These are phyloP conservation scores for Rhodotorula paludigena DNA, from an alignment of 768 basidiomycete genomes.

Conservation along the genomic window DNA sequence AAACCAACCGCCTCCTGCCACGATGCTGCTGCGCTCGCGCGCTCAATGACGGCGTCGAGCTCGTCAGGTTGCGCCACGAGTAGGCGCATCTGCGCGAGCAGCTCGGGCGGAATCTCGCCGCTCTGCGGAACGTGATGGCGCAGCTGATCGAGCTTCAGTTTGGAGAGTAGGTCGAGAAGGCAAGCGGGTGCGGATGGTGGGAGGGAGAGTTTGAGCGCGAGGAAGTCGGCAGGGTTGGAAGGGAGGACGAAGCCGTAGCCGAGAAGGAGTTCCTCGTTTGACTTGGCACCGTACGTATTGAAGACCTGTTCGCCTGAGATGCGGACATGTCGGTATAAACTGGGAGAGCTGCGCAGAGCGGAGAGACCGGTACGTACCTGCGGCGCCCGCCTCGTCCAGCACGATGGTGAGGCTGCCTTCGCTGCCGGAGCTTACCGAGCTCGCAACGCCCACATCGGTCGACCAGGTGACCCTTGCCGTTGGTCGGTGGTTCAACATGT, in stretches of 20 bases:
- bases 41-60: slow-evolving; percentile 25
- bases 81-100: slow-evolving; percentile 46
- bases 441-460: slow-evolving; percentile 45
- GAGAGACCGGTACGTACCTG: not conserved
- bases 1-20: slow-evolving; percentile 40
- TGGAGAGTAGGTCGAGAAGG: slow-evolving; percentile 8
- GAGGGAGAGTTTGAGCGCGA: slow-evolving; percentile 47
- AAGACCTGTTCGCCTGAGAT: slow-evolving; percentile 9
- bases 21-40: slow-evolving; percentile 39
- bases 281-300: slow-evolving; percentile 69
- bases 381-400: slow-evolving; percentile 14
- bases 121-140: slow-evolving; percentile 48
- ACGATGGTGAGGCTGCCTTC: slow-evolving; percentile 31
- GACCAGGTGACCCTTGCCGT: slow-evolving; percentile 78
- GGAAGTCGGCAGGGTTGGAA: slow-evolving; percentile 78
- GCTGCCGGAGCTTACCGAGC: not conserved
- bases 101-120: slow-evolving; percentile 42
- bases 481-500: slow-evolving; percentile 78
- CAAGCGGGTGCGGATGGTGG: slow-evolving; percentile 19
- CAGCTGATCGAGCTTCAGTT: slow-evolving; percentile 58
- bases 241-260: slow-evolving; percentile 84
- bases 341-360: not conserved
- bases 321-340: not conserved
- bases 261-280: slow-evolving; percentile 81
- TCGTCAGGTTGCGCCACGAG: slow-evolving; percentile 40